phyloP scores from a whole-genome alignment of 2,329 filamentous ascomycete genomes.

The Neopestalotiopsis clavispora region DNA sequence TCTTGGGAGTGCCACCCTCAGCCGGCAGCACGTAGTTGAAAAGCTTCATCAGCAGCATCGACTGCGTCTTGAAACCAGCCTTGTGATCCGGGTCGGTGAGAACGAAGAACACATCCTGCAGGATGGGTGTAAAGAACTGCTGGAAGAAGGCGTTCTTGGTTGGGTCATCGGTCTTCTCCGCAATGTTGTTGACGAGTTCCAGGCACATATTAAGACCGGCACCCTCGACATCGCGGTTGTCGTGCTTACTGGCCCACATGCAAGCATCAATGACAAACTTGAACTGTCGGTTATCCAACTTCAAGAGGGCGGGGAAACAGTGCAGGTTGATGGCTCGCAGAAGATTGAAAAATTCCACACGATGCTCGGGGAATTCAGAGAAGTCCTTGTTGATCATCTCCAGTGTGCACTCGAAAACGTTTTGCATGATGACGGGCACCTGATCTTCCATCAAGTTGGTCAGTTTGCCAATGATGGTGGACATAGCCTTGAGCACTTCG shows the following conservation, averaged over 20 bases:
- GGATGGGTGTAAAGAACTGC: conserved; percentile 92
- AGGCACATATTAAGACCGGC: conserved; percentile 98
- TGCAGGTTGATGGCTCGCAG: conserved; percentile 94
- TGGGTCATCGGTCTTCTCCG: conserved; percentile 82
- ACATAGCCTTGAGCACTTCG: conserved; percentile 96
- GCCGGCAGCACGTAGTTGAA: conserved; percentile 90
- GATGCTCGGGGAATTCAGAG: conserved; percentile 97
- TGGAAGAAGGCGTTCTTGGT: conserved; percentile 97
- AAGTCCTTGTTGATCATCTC: conserved; percentile 99
- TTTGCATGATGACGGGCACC: conserved; percentile 96
- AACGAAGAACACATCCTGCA: conserved; percentile 98
- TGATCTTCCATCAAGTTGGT: conserved; percentile 97
- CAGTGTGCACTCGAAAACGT: conserved; percentile 96
- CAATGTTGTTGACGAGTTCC: conserved; percentile 96
- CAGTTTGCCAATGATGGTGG: conserved; percentile 94
- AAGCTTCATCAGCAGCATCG: conserved; percentile 90
- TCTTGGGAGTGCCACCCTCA: conserved; percentile 75
- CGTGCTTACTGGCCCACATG: conserved; percentile 99
- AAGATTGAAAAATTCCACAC: conserved; percentile 99
- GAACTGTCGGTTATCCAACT: conserved; percentile 95
- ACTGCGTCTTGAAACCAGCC: conserved; percentile 98
- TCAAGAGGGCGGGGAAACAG: conserved; percentile 93
- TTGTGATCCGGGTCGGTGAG: conserved; percentile 98
- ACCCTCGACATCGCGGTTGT: conserved; percentile 96
- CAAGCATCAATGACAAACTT: conserved; percentile 99